These are phyloP conservation scores for Coccomyxa subellipsoidea DNA, from an alignment of 163 green algal genomes.

Conservation along the genomic window DNA sequence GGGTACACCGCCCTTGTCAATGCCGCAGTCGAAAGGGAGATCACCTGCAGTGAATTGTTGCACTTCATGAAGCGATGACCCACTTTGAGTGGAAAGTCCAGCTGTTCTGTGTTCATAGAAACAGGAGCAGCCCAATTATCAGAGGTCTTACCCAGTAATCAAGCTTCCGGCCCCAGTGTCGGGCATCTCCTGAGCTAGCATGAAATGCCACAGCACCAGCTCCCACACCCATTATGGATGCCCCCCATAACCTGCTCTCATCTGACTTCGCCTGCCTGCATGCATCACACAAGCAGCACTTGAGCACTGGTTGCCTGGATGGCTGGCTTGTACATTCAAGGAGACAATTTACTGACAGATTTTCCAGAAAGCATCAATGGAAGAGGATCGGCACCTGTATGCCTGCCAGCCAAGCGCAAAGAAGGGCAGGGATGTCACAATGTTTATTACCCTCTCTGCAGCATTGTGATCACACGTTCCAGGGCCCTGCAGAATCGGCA, in stretches of 20 bases:
- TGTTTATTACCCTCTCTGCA: slow-evolving; percentile 31
- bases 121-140: neutral
- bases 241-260: slow-evolving; percentile 32
- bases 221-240: slow-evolving; percentile 35
- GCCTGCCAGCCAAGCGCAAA: slow-evolving; percentile 31
- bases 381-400: slow-evolving; percentile 13
- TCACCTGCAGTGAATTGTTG: slow-evolving; percentile 10
- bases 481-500: slow-evolving; percentile 28
- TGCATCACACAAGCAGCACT: neutral
- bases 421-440: slow-evolving; percentile 44
- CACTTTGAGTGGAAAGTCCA: neutral
- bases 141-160: slow-evolving; percentile 37
- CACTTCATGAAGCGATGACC: too few species aligned
- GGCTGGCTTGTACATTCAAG: too few species aligned
- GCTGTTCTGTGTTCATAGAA: too few species aligned
- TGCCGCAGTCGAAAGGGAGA: slow-evolving; percentile 19
- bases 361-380: neutral
- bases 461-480: slow-evolving; percentile 40
- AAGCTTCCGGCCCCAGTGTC: slow-evolving; percentile 30
- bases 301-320: neutral
- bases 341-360: neutral
- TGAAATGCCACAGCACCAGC: slow-evolving; percentile 33
- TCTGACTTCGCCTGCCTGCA: slow-evolving; percentile 25
- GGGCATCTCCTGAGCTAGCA: slow-evolving; percentile 23
- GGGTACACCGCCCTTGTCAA: slow-evolving; percentile 3